Evolutionary conservation across 2,329 filamentous ascomycete species (phyloP).

Genomic region (Colletotrichum melonis): DNA sequence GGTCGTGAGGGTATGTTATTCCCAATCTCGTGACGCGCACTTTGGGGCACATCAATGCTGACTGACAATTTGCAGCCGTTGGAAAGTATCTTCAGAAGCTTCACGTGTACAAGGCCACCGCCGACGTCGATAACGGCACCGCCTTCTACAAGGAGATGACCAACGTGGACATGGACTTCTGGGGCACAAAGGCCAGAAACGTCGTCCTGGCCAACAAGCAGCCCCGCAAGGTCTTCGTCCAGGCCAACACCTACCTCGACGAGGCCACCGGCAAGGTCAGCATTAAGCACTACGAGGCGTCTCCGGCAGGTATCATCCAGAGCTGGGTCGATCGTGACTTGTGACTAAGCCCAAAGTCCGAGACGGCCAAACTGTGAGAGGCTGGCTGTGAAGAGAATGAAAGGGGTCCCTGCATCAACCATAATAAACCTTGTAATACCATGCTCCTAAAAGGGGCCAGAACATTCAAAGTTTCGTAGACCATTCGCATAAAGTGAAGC

Average conservation of each 20-base stretch:
- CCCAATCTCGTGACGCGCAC: neutral
- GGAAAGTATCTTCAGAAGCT: constrained; percentile 90
- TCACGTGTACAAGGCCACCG: constrained; percentile 92
- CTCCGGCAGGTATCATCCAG: constrained; percentile 82
- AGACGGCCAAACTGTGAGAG: constrained; percentile 9
- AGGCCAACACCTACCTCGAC: constrained; percentile 86
- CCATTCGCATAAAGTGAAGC: neutral
- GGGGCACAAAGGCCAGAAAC: constrained; percentile 81
- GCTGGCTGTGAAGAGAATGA: neutral
- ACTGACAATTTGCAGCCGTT: constrained; percentile 66
- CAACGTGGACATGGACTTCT: constrained; percentile 82
- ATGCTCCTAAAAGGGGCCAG: constrained; percentile 2
- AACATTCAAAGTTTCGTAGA: neutral
- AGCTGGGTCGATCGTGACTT: constrained; percentile 76
- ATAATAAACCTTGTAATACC: constrained; percentile 23
- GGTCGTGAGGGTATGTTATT: constrained; percentile 72
- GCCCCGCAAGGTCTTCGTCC: constrained; percentile 91
- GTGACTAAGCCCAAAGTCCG: constrained; percentile 26
- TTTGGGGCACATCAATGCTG: constrained; percentile 36
- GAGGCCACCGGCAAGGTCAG: constrained; percentile 76
- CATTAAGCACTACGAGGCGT: constrained; percentile 88
- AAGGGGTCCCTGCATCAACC: constrained; percentile 7
- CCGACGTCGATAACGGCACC: constrained; percentile 81
- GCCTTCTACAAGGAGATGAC: constrained; percentile 88
- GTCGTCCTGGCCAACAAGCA: constrained; percentile 82